Percentiles rank a stretch among this genome's conserved stretches.
phyloP scores from a whole-genome alignment of 768 basidiomycete genomes.

The Termitomyces sp. region DNA sequence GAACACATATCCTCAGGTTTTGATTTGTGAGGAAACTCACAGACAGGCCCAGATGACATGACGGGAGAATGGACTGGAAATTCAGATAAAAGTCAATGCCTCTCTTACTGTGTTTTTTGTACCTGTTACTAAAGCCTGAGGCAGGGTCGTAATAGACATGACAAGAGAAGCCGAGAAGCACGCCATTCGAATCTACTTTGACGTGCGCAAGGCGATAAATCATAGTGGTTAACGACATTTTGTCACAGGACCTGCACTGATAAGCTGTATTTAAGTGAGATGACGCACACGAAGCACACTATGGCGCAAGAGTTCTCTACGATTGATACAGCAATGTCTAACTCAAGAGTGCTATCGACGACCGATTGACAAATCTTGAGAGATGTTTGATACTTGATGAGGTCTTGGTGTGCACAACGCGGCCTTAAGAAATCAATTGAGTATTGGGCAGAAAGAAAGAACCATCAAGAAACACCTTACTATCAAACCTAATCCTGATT shows the following conservation, averaged over 20 bases:
- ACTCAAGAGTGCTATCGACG: background rate
- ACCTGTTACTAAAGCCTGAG: background rate
- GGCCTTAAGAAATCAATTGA: background rate
- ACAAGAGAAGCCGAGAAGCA: slow-evolving; percentile 13
- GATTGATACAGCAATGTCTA: background rate
- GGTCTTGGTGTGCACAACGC: background rate
- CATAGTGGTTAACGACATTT: background rate
- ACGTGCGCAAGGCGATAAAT: background rate
- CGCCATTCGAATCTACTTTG: slow-evolving; percentile 7
- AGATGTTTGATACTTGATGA: background rate
- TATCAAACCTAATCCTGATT: background rate
- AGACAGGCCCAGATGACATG: slow-evolving; percentile 2
- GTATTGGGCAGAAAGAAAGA: background rate
- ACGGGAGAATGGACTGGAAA: background rate
- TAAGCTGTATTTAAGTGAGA: background rate
- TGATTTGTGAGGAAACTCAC: background rate
- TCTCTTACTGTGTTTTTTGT: background rate
- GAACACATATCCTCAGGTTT: slow-evolving; percentile 1
- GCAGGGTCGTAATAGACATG: background rate
- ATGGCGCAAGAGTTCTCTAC: slow-evolving; percentile 16
- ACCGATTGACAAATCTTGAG: background rate
- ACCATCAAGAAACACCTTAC: background rate
- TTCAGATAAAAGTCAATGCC: background rate
- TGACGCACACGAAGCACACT: slow-evolving; percentile 14
- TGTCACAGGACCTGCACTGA: background rate